These are phyloP conservation scores for Talaromyces rugulosus DNA, from an alignment of 2,329 filamentous ascomycete species.

Conservation along the genomic window DNA sequence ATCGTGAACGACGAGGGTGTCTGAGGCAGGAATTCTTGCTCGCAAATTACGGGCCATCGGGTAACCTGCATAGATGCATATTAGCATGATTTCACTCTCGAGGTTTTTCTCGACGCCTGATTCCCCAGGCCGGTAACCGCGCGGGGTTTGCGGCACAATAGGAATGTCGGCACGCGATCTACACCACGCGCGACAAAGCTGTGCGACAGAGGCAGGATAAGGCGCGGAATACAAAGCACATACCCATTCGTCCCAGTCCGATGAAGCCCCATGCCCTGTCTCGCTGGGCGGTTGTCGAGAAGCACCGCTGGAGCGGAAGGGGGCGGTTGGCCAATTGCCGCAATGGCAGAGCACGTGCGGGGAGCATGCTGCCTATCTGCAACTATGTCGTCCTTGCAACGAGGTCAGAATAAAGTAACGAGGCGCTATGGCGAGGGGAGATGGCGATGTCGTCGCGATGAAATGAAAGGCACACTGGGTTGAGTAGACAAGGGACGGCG, in stretches of 20 bases:
- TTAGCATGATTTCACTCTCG: neutral
- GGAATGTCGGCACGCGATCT: neutral
- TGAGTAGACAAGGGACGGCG: neutral
- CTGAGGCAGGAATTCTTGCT: slow-evolving; percentile 59
- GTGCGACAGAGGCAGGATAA: neutral
- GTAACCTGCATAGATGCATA: slow-evolving; percentile 48
- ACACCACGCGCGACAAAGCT: neutral
- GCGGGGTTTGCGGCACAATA: neutral
- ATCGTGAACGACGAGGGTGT: slow-evolving; percentile 63
- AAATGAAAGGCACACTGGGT: neutral
- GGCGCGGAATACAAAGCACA: slow-evolving; percentile 17
- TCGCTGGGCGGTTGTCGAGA: slow-evolving; percentile 44
- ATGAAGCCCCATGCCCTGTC: slow-evolving; percentile 57
- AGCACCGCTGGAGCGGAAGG: slow-evolving; percentile 26
- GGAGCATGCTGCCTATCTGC: slow-evolving; percentile 5
- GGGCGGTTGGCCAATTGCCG: neutral
- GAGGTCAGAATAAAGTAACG: neutral
- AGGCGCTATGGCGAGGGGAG: neutral
- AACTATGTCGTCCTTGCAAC: neutral
- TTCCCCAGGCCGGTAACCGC: neutral
- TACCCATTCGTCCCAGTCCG: slow-evolving; percentile 59
- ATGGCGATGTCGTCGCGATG: neutral
- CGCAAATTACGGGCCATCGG: slow-evolving; percentile 70
- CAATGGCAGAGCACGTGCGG: slow-evolving; percentile 12
- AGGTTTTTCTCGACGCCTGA: neutral